These are phyloP conservation scores for Apophysomyces ossiformis DNA, from an alignment of 371 early-diverging fungal genomes.

Conservation along the genomic window DNA sequence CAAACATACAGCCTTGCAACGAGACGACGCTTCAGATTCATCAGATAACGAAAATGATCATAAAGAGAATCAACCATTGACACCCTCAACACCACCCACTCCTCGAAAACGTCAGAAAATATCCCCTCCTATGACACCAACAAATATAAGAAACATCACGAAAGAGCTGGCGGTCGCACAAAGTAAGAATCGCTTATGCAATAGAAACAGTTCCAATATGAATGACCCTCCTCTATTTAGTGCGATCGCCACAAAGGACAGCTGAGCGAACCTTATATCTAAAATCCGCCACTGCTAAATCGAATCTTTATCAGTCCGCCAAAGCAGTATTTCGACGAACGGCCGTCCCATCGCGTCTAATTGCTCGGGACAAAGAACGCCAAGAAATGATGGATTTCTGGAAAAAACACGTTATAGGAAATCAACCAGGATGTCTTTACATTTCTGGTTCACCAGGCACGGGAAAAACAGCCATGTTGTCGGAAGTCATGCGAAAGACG, in stretches of 20 bases:
- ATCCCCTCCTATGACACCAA: constrained; percentile 6
- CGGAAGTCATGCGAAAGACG: constrained; percentile 58
- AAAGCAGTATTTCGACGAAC: constrained; percentile 44
- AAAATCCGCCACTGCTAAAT: neutral
- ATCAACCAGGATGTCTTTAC: constrained; percentile 74
- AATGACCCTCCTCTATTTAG: constrained; percentile 1
- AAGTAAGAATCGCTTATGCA: neutral
- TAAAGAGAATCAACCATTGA: constrained; percentile 17
- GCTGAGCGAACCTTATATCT: neutral
- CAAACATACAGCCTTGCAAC: neutral
- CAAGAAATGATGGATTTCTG: constrained; percentile 60
- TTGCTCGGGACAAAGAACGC: constrained; percentile 79
- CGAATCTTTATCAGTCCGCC: constrained; percentile 19
- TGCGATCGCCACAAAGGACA: neutral
- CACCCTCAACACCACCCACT: constrained; percentile 21
- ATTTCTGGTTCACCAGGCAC: constrained; percentile 94
- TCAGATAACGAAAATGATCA: constrained; percentile 7
- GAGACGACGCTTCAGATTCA: constrained; percentile 2
- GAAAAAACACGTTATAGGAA: constrained; percentile 41
- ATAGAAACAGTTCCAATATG: neutral
- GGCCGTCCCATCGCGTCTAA: constrained; percentile 65
- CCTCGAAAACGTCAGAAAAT: constrained; percentile 9
- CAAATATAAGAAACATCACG: constrained; percentile 6
- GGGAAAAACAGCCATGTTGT: constrained; percentile 92
- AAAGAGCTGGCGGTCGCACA: constrained; percentile 2